Conservation (phyloP, 768 basidiomycete genomes). For the Sarcodon aspratus region DNA sequence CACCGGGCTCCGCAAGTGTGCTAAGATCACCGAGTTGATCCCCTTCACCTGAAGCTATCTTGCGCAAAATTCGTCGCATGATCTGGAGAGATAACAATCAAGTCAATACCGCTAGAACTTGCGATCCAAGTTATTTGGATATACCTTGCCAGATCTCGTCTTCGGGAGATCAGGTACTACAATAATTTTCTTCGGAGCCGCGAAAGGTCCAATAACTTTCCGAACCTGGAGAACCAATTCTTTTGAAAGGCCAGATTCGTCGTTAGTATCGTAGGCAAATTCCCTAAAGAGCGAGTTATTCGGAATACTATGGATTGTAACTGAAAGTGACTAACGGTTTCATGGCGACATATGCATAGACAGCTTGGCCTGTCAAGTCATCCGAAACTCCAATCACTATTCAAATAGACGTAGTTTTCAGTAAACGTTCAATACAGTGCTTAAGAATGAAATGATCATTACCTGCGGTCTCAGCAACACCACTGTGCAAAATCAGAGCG, state of each 20-base stretch:
- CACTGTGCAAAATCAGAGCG: slow-evolving; percentile 87
- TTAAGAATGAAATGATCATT: slow-evolving; percentile 5
- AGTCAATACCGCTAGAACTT: not conserved
- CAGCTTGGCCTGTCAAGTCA: slow-evolving; percentile 87
- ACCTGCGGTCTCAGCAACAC: slow-evolving; percentile 92
- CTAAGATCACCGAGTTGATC: slow-evolving; percentile 94
- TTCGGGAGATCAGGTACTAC: slow-evolving; percentile 83
- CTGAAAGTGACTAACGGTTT: slow-evolving; percentile 63
- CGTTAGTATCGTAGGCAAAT: slow-evolving; percentile 59
- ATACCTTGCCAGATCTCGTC: slow-evolving; percentile 88
- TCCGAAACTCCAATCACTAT: slow-evolving; percentile 74
- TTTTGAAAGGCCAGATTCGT: slow-evolving; percentile 66
- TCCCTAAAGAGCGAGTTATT: slow-evolving; percentile 33
- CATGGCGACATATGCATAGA: slow-evolving; percentile 88
- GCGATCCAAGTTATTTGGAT: slow-evolving; percentile 9
- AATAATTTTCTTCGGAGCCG: slow-evolving; percentile 88
- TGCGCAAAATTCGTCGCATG: slow-evolving; percentile 93
- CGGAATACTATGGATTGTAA: not conserved
- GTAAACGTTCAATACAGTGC: not conserved
- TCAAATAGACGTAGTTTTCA: slow-evolving; percentile 4
- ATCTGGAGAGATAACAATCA: slow-evolving; percentile 32
- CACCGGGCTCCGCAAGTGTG: slow-evolving; percentile 79
- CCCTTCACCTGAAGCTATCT: slow-evolving; percentile 89
- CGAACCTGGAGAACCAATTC: slow-evolving; percentile 92
- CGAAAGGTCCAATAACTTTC: slow-evolving; percentile 97